Base-by-base conservation (phyloP, 1,284 basidiomycete genomes). In the Wallemia hederae region DNA sequence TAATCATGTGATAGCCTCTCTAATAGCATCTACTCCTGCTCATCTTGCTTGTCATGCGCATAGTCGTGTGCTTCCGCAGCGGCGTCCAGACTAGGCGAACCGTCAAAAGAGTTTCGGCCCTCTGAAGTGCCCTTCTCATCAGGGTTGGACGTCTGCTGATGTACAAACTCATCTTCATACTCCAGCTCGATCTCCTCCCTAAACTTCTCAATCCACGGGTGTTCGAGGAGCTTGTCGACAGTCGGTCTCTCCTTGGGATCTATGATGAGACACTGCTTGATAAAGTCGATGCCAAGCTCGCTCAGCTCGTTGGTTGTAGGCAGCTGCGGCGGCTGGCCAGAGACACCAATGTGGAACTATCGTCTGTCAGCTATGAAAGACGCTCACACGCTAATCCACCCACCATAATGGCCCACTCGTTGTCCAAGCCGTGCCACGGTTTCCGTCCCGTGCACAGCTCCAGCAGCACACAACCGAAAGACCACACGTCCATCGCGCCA, bases 401-500 rank as follows among this genome's bases (percentile, higher is more conserved):
- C 25, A 58, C 29, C 34, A 29, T 34, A 55, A 55, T 49, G 1
- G 27, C 1, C n/a, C 94, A 98, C 77, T 98, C 92, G 67, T 98
- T 98, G 71, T 98, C 94, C 56, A 97, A 79, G 68, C 96, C 92
- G 68, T 58, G 56, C 92, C 92, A 98, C 0, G 92, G 94, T 68
- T 96, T 89, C 67, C 84, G 82, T 0, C 94, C 94, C 0, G 94
- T 98, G 1, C 87, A 87, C 66, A 88, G 91, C 69, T 99, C 92
- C 39, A 98, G 78, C 1, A 98, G 82, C 24, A 98, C 90, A 69
- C 94, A 98, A 2, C 94, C 94, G 62, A 98, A 72, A 28, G 84
- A 85, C 94, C 94, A 99, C 57, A 99, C 83, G 69, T 99, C 94
- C 81, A 96, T 94, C 1, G 94, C 90, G n/a, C 92, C 92, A 63